Evolutionary conservation across 805 yeast genomes (phyloP), one percentile per base, ranked within the genome.

Genomic region (Isabelozyma gotoi): DNA sequence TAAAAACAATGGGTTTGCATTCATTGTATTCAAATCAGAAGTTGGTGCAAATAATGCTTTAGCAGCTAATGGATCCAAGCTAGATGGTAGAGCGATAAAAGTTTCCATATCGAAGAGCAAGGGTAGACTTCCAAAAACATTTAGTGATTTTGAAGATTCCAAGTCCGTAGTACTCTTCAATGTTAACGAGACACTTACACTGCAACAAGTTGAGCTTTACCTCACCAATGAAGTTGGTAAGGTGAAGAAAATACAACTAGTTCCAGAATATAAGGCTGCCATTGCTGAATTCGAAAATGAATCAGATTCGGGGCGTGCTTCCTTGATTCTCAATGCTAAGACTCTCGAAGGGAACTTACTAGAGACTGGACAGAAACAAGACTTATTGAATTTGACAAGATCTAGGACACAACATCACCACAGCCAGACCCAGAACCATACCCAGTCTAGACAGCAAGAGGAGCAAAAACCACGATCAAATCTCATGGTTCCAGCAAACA

Each of bases 1-100:
- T 6, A 48, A 55, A 12, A 75, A 82, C 53, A 80, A 79, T 37
- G 91, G 92, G 0, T 82, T 74, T 58, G 96, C 84, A 0, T 85
- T 87, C 55, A 63, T 87, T 0, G 67, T 78, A 0, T 85, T 80
- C 51, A 44, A 54, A 2, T 60, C 62, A 0, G 56, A 60, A 7
- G 71, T 67, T 1, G 74, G 71, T 2, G 86, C 89, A 0, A 53
- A 62, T 0, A 56, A 57, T 3, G 81, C 88, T 0, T 48, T 82
- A 1, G 33, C 49, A 10, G 55, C 73, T 38, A 68, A 81, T 48
- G 67, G 71, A 7, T 50, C 63, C 0, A 59, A 62, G 3, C 47
- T 84, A 1, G 70, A 69, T 33, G 82, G 76, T 0, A 60, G 86
- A 35, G 59, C 52, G 0, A 64, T 87, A 2, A 64, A 64, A 10